Evolutionary conservation across 371 early-diverging fungal species (phyloP).

Genomic region (Actinomortierella ambigua): DNA sequence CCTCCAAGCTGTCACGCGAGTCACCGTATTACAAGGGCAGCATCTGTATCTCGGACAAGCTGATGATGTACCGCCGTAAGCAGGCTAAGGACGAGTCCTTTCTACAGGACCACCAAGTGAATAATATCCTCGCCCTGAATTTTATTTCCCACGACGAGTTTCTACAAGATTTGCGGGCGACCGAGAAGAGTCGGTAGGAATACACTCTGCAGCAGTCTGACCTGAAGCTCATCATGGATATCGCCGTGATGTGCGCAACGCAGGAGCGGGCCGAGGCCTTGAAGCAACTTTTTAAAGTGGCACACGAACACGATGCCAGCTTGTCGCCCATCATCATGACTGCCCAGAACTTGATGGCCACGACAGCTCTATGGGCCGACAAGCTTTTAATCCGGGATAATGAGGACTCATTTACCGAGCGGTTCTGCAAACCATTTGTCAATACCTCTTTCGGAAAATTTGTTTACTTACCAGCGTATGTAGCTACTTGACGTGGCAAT

Average conservation of each 20-base stretch:
- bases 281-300: neutral
- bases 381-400: slow-evolving; percentile 1
- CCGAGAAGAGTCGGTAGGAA: too few relatives aligned
- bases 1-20: neutral
- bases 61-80: slow-evolving; percentile 1
- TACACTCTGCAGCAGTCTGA: too few relatives aligned
- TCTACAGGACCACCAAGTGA: slow-evolving; percentile 2
- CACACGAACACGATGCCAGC: slow-evolving; percentile 2
- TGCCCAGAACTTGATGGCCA: slow-evolving; percentile 3
- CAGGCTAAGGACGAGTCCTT: slow-evolving; percentile 1
- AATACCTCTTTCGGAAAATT: slow-evolving; percentile 1
- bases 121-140: slow-evolving; percentile 3
- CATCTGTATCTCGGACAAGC: slow-evolving; percentile 1
- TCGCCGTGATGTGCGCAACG: neutral
- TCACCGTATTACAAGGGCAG: slow-evolving; percentile 2
- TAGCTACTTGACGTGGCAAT: too few relatives aligned
- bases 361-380: slow-evolving; percentile 2
- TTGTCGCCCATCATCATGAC: neutral
- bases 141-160: neutral
- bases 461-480: too few relatives aligned
- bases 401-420: slow-evolving; percentile 2
- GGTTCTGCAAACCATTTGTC: slow-evolving; percentile 3
- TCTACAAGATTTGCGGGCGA: neutral
- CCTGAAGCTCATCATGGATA: neutral
- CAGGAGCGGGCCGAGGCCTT: slow-evolving; percentile 1